These are phyloP conservation scores for Aristolochia fimbriata DNA, from an alignment of 164 flowering plant genomes.

Conservation along the genomic window DNA sequence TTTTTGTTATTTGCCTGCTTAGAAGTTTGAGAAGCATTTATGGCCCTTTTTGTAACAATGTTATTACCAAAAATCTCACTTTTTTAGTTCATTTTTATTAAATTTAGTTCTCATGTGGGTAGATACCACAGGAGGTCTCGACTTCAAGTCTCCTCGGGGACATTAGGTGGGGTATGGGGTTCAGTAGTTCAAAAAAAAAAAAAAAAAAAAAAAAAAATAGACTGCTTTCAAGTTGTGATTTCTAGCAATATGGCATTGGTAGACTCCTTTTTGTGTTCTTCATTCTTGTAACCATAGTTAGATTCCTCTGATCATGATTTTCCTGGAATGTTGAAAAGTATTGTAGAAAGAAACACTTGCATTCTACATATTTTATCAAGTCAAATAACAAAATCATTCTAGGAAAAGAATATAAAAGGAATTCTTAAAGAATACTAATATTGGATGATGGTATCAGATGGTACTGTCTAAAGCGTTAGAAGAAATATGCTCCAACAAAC, in stretches of 20 bases:
- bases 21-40: background rate
- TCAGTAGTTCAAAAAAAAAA: too few relatives aligned
- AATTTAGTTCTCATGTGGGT: too few relatives aligned
- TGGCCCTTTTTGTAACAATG: background rate
- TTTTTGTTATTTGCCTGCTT: background rate
- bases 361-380: background rate
- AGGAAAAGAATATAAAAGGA: conserved; percentile 17
- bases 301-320: background rate
- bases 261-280: too few relatives aligned
- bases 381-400: background rate
- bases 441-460: conserved; percentile 31
- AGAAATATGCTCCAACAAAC: conserved; percentile 56
- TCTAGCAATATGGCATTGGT: too few relatives aligned
- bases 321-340: background rate
- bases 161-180: too few relatives aligned
- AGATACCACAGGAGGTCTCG: too few relatives aligned
- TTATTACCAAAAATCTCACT: background rate
- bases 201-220: too few relatives aligned
- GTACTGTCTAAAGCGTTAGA: conserved; percentile 60
- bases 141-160: too few relatives aligned
- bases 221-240: too few relatives aligned
- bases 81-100: background rate
- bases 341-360: background rate
- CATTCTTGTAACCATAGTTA: background rate
- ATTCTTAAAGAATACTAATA: background rate